Evolutionary conservation across 305 asterid genomes (phyloP), one percentile per base, ranked within the genome.

Genomic region (Fraxinus dipetala): DNA sequence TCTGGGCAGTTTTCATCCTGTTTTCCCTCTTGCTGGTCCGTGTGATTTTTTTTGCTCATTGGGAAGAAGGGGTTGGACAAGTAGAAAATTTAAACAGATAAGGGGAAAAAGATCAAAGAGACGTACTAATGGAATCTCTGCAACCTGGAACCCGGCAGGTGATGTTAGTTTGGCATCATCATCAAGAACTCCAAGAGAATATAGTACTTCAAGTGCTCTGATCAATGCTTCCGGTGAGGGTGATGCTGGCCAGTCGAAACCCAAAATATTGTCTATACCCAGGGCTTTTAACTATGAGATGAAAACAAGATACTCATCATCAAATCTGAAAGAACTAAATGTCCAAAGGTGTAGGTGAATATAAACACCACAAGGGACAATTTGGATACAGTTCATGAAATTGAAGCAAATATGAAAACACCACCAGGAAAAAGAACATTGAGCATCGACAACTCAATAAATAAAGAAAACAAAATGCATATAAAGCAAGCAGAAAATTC

Each of bases 201-300:
- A 96, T 78, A 94, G 84, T 82, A 94, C 92, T 92, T 96, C 99
- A 84, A 96, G 95, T 79, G 99, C 98, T 89, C 99, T 89, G 76
- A 96, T 93, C 88, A 96, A 89, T 79, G 98, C 92, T 88, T 96
- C 98, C 72, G 99, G 94, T 20, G 98, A 90, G 35, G 99, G 98
- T 74, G 99, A 89, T 88, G 98, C 91, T 43, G 93, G 98, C 99
- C 99, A 94, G 86, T 93, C 97, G 22, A 96, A 94, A 78, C 98
- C 98, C 90, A 96, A 86, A 79, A 94, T 93, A 85, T 96, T 96
- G 91, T 96, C 99, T 70, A 96, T 91, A 73, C 99, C 98, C 77
- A 96, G 85, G 36, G 99, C 95, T 89, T 94, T 96, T 81, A 96
- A 87, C 99, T 96, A 88, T 82, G 84, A 89, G 65, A 85, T 65